Conservation (phyloP, 1,284 basidiomycete genomes). For the Calocybe gambosa region DNA sequence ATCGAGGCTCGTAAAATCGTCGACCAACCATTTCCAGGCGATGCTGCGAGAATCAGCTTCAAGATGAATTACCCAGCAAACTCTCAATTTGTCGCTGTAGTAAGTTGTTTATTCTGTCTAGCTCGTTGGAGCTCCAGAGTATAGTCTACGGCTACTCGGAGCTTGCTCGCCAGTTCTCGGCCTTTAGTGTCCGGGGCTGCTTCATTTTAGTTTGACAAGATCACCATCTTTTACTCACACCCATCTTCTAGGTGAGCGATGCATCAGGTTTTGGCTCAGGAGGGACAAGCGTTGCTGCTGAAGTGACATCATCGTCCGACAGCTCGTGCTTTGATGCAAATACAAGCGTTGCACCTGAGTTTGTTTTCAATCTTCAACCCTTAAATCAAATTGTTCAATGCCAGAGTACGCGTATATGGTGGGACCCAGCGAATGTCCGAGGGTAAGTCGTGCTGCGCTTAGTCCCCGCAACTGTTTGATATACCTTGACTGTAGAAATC, state of each 20-base stretch:
- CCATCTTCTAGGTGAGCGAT: slow-evolving; percentile 57
- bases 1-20: slow-evolving; percentile 62
- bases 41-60: slow-evolving; percentile 41
- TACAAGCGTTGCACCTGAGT: slow-evolving; percentile 42
- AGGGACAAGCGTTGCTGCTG: slow-evolving; percentile 62
- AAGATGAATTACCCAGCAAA: slow-evolving; percentile 58
- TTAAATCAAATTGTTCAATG: slow-evolving; percentile 60
- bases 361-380: slow-evolving; percentile 57
- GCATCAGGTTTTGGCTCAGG: slow-evolving; percentile 62
- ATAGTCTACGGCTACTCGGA: not conserved
- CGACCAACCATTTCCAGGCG: slow-evolving; percentile 43
- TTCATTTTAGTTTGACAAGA: too few species aligned
- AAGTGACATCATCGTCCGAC: slow-evolving; percentile 46
- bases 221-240: slow-evolving; percentile 1
- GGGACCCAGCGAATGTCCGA: slow-evolving; percentile 43
- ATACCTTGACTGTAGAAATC: slow-evolving; percentile 35
- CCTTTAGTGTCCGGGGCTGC: too few species aligned
- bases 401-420: slow-evolving; percentile 52
- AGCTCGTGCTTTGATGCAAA: slow-evolving; percentile 55
- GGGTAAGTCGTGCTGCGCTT: slow-evolving; percentile 50
- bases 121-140: not conserved
- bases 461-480: too few species aligned
- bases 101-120: slow-evolving; percentile 33
- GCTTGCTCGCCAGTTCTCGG: too few species aligned
- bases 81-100: slow-evolving; percentile 70